Conservation (phyloP, 495 filamentous ascomycete species). For the Neurospora terricola region DNA sequence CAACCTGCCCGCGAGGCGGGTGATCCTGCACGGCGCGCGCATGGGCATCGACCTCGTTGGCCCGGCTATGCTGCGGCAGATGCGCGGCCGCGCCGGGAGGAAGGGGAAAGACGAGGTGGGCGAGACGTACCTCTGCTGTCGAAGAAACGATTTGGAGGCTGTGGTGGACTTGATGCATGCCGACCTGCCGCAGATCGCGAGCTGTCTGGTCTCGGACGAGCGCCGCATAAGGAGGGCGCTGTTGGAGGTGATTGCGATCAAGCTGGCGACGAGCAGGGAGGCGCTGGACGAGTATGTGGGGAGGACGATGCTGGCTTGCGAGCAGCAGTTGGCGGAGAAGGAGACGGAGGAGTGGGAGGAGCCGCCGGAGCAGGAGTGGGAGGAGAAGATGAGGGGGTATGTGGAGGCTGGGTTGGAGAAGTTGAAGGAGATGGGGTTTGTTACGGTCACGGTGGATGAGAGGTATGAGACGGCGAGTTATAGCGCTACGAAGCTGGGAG, state of each 20-base stretch:
- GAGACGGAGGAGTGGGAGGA: slow-evolving; percentile 32
- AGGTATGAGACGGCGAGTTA: slow-evolving; percentile 34
- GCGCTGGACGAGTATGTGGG: slow-evolving; percentile 63
- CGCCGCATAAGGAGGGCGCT: slow-evolving; percentile 55
- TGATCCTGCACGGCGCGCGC: slow-evolving; percentile 67
- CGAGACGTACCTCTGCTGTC: slow-evolving; percentile 72
- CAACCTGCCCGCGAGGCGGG: slow-evolving; percentile 60
- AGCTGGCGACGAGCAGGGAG: slow-evolving; percentile 56
- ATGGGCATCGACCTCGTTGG: slow-evolving; percentile 73
- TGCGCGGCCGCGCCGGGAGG: slow-evolving; percentile 74
- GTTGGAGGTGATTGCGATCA: slow-evolving; percentile 64
- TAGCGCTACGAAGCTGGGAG: slow-evolving; percentile 54
- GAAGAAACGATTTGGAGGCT: slow-evolving; percentile 55
- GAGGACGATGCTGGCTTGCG: slow-evolving; percentile 56
- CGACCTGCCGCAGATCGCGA: slow-evolving; percentile 62
- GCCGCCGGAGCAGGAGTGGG: no score
- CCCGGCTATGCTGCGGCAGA: slow-evolving; percentile 73
- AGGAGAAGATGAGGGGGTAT: slow-evolving; percentile 13
- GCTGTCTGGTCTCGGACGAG: slow-evolving; percentile 59
- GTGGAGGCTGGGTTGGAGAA: slow-evolving; percentile 46
- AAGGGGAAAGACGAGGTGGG: slow-evolving; percentile 76
- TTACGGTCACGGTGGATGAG: slow-evolving; percentile 33
- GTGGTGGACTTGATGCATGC: slow-evolving; percentile 62
- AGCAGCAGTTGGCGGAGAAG: slow-evolving; percentile 32
- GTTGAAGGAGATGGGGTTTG: slow-evolving; percentile 44